Conservation (phyloP, 768 basidiomycete genomes). For the Mrakia frigida region DNA sequence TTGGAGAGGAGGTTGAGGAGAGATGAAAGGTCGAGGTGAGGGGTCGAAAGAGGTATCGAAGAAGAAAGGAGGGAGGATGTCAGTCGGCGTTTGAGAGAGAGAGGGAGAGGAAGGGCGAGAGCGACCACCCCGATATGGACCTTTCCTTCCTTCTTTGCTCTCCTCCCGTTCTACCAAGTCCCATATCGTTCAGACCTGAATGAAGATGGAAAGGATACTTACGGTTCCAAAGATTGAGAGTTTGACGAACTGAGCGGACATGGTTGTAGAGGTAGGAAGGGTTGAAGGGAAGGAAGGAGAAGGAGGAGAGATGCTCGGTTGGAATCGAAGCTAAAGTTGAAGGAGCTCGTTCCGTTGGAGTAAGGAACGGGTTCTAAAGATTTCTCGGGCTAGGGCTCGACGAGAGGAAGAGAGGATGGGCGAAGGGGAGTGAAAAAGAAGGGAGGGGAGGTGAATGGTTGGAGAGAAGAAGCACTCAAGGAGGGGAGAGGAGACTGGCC, state of each 20-base stretch:
- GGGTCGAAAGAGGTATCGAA: neutral
- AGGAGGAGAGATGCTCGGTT: neutral
- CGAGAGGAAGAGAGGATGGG: neutral
- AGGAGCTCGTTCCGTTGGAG: neutral
- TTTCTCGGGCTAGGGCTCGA: no score
- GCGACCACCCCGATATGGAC: neutral
- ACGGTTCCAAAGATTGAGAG: slow-evolving; percentile 98
- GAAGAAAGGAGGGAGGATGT: no score
- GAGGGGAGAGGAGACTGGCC: neutral
- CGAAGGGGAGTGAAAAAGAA: neutral
- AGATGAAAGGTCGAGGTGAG: neutral
- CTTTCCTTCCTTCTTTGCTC: neutral
- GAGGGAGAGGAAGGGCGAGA: neutral
- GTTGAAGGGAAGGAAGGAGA: neutral
- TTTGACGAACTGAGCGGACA: slow-evolving; percentile 68
- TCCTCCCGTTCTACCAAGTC: neutral
- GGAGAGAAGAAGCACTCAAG: neutral
- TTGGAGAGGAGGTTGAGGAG: neutral
- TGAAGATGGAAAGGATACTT: slow-evolving; percentile 32
- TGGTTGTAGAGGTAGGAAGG: neutral
- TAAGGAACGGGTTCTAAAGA: neutral
- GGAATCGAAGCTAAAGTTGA: neutral
- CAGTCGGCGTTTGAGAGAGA: neutral
- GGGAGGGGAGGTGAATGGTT: neutral
- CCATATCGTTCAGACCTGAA: neutral